These are phyloP conservation scores for Triticum timopheevii DNA, from an alignment of 176 grass and related monocot genomes.

Conservation along the genomic window DNA sequence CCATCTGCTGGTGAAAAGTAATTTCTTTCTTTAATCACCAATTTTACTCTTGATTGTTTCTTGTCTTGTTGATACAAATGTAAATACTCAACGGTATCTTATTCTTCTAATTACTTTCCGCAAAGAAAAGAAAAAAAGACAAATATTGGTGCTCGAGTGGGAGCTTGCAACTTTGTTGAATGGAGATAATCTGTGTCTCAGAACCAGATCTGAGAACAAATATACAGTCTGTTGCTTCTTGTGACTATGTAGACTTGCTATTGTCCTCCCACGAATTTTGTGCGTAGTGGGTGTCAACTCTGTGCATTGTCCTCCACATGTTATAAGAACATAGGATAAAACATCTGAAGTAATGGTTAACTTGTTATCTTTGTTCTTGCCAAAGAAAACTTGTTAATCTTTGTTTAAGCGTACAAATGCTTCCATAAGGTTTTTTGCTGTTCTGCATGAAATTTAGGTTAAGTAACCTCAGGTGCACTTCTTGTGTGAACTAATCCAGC, in stretches of 20 bases:
- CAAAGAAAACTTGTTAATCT: not conserved
- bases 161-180: constrained; percentile 7
- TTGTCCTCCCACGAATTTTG: not conserved
- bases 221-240: not conserved
- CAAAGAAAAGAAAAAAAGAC: not conserved
- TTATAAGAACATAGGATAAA: constrained; percentile 14
- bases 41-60: constrained; percentile 15
- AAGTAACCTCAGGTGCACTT: constrained; percentile 3
- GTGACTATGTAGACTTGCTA: not conserved
- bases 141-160: not conserved
- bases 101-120: constrained; percentile 8
- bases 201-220: not conserved
- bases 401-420: not conserved
- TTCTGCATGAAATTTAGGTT: not conserved
- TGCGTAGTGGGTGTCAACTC: not conserved
- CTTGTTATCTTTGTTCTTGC: not conserved
- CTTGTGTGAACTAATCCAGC: constrained; percentile 21
- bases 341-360: not conserved
- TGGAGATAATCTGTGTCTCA: not conserved
- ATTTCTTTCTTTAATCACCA: constrained; percentile 27
- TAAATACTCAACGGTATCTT: not conserved
- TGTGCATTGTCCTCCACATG: not conserved
- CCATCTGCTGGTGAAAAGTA: constrained; percentile 89
- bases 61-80: constrained; percentile 18
- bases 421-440: not conserved